A percentile compares a stretch with the other conserved stretches of the same genome.
phyloP scores from a whole-genome alignment of 2,329 filamentous ascomycete species.

The Amesomyces nigricolor region DNA sequence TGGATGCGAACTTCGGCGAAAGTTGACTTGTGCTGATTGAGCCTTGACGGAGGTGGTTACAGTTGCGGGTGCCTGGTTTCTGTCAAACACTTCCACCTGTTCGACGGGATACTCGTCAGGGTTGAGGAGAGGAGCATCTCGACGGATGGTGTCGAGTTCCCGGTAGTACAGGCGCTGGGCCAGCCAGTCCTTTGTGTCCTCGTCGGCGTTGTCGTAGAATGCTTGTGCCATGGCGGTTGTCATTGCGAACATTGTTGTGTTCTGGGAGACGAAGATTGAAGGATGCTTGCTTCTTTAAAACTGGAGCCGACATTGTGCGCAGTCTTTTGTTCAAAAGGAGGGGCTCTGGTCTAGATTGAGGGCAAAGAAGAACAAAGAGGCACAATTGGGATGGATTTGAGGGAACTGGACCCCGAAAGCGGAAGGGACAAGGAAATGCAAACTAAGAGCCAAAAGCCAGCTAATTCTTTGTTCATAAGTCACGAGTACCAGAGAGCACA shows the following conservation, averaged over 20 bases:
- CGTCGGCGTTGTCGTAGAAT: not conserved
- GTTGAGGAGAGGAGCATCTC: constrained; percentile 11
- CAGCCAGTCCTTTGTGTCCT: not conserved
- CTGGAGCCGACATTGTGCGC: too few relatives aligned
- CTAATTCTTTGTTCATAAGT: too few relatives aligned
- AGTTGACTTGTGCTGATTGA: too few relatives aligned
- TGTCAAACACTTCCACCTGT: not conserved
- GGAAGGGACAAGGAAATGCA: not conserved
- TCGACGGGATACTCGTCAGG: not conserved
- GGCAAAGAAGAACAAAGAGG: too few relatives aligned
- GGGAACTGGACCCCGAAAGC: too few relatives aligned
- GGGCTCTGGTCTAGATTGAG: too few relatives aligned
- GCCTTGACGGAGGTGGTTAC: too few relatives aligned
- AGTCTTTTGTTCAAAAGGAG: too few relatives aligned
- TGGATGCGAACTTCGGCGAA: too few relatives aligned
- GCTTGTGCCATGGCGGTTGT: not conserved
- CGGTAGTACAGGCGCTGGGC: constrained; percentile 6
- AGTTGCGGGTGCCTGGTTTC: not conserved
- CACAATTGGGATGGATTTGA: too few relatives aligned
- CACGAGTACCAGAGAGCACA: not conserved
- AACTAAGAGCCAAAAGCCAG: not conserved
- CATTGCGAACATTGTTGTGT: not conserved
- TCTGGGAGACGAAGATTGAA: too few relatives aligned
- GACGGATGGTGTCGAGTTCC: constrained; percentile 19
- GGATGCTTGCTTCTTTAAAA: too few relatives aligned